A percentile compares a stretch with the other conserved stretches of the same genome.
Conservation (phyloP, 2,329 filamentous ascomycete species). For the Paecilomyces dactylethromorphus region DNA sequence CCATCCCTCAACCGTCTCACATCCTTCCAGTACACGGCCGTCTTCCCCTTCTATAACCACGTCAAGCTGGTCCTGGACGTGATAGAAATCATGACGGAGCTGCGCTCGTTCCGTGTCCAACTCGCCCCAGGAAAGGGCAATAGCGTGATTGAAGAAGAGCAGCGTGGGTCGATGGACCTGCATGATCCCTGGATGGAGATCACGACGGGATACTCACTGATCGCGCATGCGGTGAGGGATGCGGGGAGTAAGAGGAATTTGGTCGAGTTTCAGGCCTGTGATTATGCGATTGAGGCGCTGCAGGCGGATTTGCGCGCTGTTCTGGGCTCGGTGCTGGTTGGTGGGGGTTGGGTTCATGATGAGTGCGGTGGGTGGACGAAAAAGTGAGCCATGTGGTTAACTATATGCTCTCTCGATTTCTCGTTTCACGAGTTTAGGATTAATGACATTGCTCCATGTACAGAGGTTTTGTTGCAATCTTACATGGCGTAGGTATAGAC, state of each 20-base stretch:
- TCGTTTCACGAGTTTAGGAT: background rate
- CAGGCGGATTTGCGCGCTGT: constrained; percentile 18
- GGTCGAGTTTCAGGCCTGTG: constrained; percentile 20
- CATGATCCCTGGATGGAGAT: constrained; percentile 50
- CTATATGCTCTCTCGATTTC: background rate
- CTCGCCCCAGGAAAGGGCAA: constrained; percentile 34
- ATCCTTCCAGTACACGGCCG: constrained; percentile 53
- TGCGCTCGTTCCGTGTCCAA: constrained; percentile 52
- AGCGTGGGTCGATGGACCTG: constrained; percentile 32
- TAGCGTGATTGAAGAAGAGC: constrained; percentile 32
- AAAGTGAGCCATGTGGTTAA: background rate
- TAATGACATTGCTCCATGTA: background rate
- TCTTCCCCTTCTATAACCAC: constrained; percentile 62
- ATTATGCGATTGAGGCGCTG: constrained; percentile 25
- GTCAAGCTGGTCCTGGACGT: constrained; percentile 43
- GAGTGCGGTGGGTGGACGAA: constrained; percentile 22
- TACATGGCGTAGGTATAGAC: background rate
- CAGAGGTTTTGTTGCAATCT: background rate
- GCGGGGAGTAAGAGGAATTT: constrained; percentile 13
- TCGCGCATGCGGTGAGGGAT: constrained; percentile 31
- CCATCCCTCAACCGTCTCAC: constrained; percentile 39
- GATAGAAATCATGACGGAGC: constrained; percentile 41
- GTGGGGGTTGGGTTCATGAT: constrained; percentile 23
- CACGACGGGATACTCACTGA: constrained; percentile 43
- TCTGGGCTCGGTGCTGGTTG: constrained; percentile 15